A percentile compares a stretch with the other conserved stretches of the same genome.
These are phyloP conservation scores for Marvania coccoides DNA, from an alignment of 139 green algal genomes.

Conservation along the genomic window DNA sequence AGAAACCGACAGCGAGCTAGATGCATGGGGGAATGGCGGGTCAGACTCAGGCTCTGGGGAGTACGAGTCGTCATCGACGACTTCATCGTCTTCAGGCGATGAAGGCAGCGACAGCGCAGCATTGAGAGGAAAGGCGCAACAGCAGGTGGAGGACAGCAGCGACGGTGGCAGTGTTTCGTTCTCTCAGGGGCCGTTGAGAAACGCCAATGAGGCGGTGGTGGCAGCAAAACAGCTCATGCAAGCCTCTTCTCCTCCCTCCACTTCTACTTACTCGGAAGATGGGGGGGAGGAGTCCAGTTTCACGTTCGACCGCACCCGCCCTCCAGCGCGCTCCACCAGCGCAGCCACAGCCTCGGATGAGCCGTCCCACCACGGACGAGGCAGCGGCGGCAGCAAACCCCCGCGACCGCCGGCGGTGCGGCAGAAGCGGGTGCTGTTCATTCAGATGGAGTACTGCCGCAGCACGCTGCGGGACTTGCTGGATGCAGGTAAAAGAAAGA, in stretches of 20 bases:
- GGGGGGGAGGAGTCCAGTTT: neutral
- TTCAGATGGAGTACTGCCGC: conserved; percentile 92
- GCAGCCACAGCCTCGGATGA: neutral
- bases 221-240: neutral
- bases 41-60: too few relatives aligned
- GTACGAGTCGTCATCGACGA: neutral
- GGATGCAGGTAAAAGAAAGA: too few relatives aligned
- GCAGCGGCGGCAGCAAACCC: neutral
- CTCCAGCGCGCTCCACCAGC: neutral
- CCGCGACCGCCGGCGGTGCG: neutral
- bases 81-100: neutral
- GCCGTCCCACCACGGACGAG: neutral
- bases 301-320: conserved; percentile 10
- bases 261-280: too few relatives aligned
- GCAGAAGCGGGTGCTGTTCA: conserved; percentile 65
- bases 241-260: too few relatives aligned
- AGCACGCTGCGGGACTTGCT: conserved; percentile 61
- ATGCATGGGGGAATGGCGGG: neutral
- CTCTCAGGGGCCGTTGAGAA: neutral
- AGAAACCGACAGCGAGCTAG: neutral
- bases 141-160: too few relatives aligned
- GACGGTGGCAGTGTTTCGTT: neutral
- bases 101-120: neutral
- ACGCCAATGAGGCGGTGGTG: neutral
- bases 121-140: too few relatives aligned